A percentile compares a stretch with the other conserved stretches of the same genome.
These are phyloP conservation scores for Phyllosticta ampelicida DNA, from an alignment of 2,329 filamentous ascomycete species.

Conservation along the genomic window DNA sequence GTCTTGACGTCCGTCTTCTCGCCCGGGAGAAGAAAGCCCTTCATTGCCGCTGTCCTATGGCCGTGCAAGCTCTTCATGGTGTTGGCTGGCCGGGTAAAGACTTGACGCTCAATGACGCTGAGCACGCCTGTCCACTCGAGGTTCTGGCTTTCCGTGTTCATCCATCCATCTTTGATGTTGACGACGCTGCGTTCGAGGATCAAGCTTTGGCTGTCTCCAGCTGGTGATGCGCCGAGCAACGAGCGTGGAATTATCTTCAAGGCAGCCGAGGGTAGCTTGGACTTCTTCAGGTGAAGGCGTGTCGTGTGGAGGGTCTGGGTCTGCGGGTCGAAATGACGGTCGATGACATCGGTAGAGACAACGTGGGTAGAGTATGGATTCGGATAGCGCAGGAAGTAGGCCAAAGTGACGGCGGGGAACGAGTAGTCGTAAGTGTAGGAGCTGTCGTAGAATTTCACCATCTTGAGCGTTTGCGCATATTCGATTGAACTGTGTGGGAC, in stretches of 20 bases:
- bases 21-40: slow-evolving; percentile 15
- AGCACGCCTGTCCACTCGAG: slow-evolving; percentile 74
- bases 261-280: slow-evolving; percentile 62
- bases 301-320: slow-evolving; percentile 68
- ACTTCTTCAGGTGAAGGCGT: slow-evolving; percentile 72
- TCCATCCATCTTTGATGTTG: slow-evolving; percentile 70
- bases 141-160: slow-evolving; percentile 71
- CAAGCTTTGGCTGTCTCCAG: slow-evolving; percentile 60
- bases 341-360: slow-evolving; percentile 72
- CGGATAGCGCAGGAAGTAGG: slow-evolving; percentile 82
- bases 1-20: slow-evolving; percentile 57
- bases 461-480: slow-evolving; percentile 17
- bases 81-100: slow-evolving; percentile 45
- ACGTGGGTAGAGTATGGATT: slow-evolving; percentile 79
- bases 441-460: slow-evolving; percentile 44
- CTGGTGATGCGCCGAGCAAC: slow-evolving; percentile 48
- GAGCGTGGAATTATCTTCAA: slow-evolving; percentile 64
- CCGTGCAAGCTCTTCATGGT: slow-evolving; percentile 12
- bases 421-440: slow-evolving; percentile 68
- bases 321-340: slow-evolving; percentile 58
- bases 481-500: slow-evolving; percentile 1
- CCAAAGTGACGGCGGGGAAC: slow-evolving; percentile 75
- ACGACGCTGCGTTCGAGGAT: slow-evolving; percentile 72
- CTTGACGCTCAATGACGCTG: slow-evolving; percentile 65
- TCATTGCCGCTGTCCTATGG: slow-evolving; percentile 19